Evolutionary conservation across 108 stramenopile species (phyloP).

Genomic region (Fistulifera pelliculosa): DNA sequence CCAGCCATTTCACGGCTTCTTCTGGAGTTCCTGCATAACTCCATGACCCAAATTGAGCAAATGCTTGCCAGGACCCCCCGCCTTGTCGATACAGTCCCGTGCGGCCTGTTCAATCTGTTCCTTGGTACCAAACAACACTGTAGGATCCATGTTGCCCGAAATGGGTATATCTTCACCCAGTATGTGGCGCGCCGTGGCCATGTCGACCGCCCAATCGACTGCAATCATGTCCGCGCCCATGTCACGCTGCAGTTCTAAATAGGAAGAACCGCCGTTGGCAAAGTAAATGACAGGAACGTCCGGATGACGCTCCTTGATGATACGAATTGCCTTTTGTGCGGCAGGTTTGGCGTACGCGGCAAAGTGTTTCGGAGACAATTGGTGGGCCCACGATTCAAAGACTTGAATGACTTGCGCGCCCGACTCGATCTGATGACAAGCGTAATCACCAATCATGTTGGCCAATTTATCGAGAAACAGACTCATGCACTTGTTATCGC

Average conservation of each 20-base stretch:
- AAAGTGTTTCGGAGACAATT: constrained; percentile 78
- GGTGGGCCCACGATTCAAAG: constrained; percentile 98
- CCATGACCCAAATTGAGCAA: constrained; percentile 97
- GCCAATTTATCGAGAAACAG: constrained; percentile 83
- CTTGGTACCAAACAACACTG: constrained; percentile 86
- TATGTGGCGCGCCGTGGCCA: constrained; percentile 73
- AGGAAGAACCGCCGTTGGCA: constrained; percentile 91
- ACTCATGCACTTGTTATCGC: constrained; percentile 58
- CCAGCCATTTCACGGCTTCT: constrained; percentile 85
- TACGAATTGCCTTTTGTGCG: constrained; percentile 75
- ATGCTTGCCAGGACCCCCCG: constrained; percentile 86
- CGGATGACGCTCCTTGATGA: constrained; percentile 83
- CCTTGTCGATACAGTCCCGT: constrained; percentile 85
- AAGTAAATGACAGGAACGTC: constrained; percentile 96
- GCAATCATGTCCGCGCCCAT: constrained; percentile 88
- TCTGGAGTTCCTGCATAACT: constrained; percentile 94
- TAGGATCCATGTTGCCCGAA: constrained; percentile 91
- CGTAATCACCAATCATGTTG: constrained; percentile 85
- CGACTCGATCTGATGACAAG: constrained; percentile 91
- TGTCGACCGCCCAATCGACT: constrained; percentile 86
- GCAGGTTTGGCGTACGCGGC: constrained; percentile 85
- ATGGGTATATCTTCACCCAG: constrained; percentile 79
- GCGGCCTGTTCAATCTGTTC: constrained; percentile 85
- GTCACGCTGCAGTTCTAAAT: constrained; percentile 84
- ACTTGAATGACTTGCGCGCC: constrained; percentile 98